Evolutionary conservation across 495 filamentous ascomycete genomes (phyloP).

Genomic region (Friedmanniomyces endolithicus): DNA sequence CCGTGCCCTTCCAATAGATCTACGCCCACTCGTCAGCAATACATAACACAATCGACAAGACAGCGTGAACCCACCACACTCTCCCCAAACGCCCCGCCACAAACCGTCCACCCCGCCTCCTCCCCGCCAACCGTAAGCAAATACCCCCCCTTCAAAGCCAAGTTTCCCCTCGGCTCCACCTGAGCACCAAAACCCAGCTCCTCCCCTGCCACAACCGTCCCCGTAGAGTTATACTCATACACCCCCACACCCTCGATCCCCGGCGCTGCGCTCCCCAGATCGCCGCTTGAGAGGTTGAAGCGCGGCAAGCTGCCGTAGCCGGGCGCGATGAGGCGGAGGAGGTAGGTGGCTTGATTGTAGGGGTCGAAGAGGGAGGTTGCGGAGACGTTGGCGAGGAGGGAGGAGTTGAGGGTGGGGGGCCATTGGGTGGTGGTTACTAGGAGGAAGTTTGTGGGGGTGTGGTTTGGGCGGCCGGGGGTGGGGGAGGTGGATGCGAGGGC

Average conservation of each 20-base stretch:
- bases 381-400: conserved; percentile 12
- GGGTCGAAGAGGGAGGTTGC: conserved; percentile 20
- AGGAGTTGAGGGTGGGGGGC: background rate
- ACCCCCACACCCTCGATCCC: conserved; percentile 17
- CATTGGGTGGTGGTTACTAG: conserved; percentile 15
- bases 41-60: background rate
- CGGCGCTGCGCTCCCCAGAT: conserved; percentile 13
- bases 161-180: conserved; percentile 15
- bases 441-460: conserved; percentile 7
- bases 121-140: conserved; percentile 22
- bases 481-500: background rate
- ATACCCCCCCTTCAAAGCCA: conserved; percentile 21
- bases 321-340: conserved; percentile 22
- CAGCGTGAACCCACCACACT: conserved; percentile 13
- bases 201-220: conserved; percentile 7
- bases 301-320: conserved; percentile 23
- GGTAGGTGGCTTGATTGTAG: conserved; percentile 18
- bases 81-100: conserved; percentile 17
- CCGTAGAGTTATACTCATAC: conserved; percentile 22
- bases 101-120: conserved; percentile 24
- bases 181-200: conserved; percentile 16
- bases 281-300: conserved; percentile 24
- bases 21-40: conserved; percentile 2
- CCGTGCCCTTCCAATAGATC: conserved; percentile 22
- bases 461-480: background rate